These are phyloP conservation scores for Hippophae rhamnoides DNA, from an alignment of 306 rosid species.

Conservation along the genomic window DNA sequence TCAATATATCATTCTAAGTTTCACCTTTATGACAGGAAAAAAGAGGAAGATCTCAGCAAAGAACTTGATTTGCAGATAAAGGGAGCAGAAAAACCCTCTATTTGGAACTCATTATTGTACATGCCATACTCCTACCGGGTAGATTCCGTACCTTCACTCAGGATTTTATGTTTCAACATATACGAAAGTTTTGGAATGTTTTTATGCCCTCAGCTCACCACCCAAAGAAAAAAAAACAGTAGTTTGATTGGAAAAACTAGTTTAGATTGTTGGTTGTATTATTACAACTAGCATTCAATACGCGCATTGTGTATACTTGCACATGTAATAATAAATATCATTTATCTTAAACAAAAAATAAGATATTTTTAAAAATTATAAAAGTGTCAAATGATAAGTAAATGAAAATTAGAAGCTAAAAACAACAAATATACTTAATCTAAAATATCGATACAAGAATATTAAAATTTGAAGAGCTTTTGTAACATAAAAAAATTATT, in stretches of 20 bases:
- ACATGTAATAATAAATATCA: no score
- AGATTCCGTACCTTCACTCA: neutral
- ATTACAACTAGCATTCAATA: neutral
- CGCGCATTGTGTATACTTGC: no score
- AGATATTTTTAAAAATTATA: no score
- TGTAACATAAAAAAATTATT: no score
- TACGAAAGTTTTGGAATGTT: neutral
- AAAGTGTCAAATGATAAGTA: no score
- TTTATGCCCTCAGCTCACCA: neutral
- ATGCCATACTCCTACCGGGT: conserved; percentile 85
- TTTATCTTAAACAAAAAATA: no score
- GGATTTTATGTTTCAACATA: conserved; percentile 16
- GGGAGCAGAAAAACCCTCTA: conserved; percentile 73
- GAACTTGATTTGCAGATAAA: conserved; percentile 89
- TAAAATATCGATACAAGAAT: no score
- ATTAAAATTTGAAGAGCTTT: no score
- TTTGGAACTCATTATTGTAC: conserved; percentile 70
- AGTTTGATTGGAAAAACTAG: conserved; percentile 12
- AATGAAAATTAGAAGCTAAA: no score
- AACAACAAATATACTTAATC: no score
- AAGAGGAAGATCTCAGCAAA: conserved; percentile 65
- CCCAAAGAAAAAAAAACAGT: no score
- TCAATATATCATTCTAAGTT: neutral
- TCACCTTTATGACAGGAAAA: conserved; percentile 40
- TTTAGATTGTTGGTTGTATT: conserved; percentile 6